Evolutionary conservation across 108 stramenopile species (phyloP), one percentile per base, ranked within the genome.

Genomic region (Fistulifera pelliculosa): DNA sequence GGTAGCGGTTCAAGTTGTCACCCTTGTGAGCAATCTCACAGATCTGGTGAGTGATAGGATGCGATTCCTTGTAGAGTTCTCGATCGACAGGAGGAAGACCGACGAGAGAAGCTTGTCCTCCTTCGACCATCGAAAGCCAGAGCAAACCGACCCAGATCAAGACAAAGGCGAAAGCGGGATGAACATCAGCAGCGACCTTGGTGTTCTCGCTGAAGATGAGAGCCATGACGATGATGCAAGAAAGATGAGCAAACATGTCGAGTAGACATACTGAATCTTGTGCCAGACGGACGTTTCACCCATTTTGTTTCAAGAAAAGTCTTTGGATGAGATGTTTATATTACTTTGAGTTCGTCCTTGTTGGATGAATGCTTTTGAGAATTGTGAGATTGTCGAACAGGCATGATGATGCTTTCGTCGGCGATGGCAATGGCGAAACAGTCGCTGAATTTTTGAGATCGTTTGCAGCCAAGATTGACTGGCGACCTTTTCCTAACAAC

Each of bases 1-100:
- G 60, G 70, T 81, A 90, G 22, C 87, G 77, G 43, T 90, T 83
- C 19, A 90, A 60, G 79, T 86, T 86, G 74, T 90, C 85, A 45
- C 89, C 89, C 70, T 72, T 80, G 75, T 83, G 74, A 54, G 64
- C 65, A 54, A 73, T 53, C 38, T 54, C 60, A n/a, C n/a, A 68
- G 55, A 63, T 65, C 54, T 75, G 66, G 73, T 73, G 73, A 14
- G 83, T 65, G 68, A 77, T 71, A 1, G 76, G 68, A 54, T 90
- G 88, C 31, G 64, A 68, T 49, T 85, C 75, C 44, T 65, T 66
- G 81, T 85, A 90, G 10, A 81, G 69, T 12, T 74, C 80, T 27
- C 74, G 70, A 47, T 85, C 63, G 60, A 83, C 66, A 0, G 81
- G 78, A 12, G 78, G 62, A 40, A 89, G 79, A 56, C 87, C 87